These are phyloP conservation scores for Aspergillus biplanus DNA, from an alignment of 495 filamentous ascomycete species.

Conservation along the genomic window DNA sequence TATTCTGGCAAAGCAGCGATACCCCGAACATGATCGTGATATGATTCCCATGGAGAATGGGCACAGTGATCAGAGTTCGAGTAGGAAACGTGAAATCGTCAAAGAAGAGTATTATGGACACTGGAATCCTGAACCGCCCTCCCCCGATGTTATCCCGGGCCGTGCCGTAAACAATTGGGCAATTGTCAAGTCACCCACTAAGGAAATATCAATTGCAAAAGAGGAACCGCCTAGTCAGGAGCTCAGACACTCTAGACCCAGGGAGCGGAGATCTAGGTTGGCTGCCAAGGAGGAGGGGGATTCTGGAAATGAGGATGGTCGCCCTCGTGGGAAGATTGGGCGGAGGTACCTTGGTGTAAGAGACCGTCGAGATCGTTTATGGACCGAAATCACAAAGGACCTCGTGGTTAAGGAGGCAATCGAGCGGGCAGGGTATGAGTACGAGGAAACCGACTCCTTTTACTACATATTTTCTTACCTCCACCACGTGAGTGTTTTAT, in stretches of 20 bases:
- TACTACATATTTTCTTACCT: slow-evolving; percentile 95
- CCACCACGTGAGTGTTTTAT: slow-evolving; percentile 67
- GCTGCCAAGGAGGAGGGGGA: slow-evolving; percentile 14
- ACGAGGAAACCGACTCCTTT: slow-evolving; percentile 85
- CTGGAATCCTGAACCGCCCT: slow-evolving; percentile 2
- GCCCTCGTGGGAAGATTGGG: slow-evolving; percentile 38
- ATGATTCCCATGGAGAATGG: slow-evolving; percentile 11
- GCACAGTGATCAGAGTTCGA: slow-evolving; percentile 1
- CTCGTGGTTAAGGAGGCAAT: slow-evolving; percentile 88
- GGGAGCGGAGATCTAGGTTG: slow-evolving; percentile 18
- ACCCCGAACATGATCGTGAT: slow-evolving; percentile 18
- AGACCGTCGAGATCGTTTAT: slow-evolving; percentile 66
- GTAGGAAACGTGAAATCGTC: slow-evolving; percentile 21
- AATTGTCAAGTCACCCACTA: slow-evolving; percentile 20
- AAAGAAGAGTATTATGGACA: slow-evolving; percentile 21
- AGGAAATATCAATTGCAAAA: slow-evolving; percentile 3
- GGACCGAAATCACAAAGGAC: slow-evolving; percentile 98
- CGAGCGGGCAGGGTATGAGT: slow-evolving; percentile 81
- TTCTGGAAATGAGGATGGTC: slow-evolving; percentile 27
- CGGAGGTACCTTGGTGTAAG: slow-evolving; percentile 46
- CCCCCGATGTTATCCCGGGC: slow-evolving; percentile 3
- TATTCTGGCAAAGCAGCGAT: slow-evolving; percentile 11
- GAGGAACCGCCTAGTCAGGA: slow-evolving; percentile 11
- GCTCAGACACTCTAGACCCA: slow-evolving; percentile 8
- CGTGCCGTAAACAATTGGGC: slow-evolving; percentile 21